Base-by-base conservation (phyloP, 2,329 filamentous ascomycete species). In the Aspergillus aculeatus region DNA sequence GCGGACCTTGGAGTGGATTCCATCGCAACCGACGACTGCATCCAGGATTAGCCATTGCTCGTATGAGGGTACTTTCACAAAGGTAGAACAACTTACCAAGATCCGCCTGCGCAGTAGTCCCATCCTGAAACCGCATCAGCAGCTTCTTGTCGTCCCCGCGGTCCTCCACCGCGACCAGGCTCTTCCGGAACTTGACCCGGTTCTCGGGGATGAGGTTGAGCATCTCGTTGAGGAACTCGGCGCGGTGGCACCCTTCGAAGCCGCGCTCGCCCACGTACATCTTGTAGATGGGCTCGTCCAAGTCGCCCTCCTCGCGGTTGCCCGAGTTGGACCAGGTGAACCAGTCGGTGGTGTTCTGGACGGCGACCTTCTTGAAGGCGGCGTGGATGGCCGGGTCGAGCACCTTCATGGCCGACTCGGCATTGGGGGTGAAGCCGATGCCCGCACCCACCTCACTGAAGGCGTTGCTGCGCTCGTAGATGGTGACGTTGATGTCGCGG, bases 11-110 rank as follows among this genome's bases (percentile, higher is more conserved):
- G 83, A 85, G 67, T 84, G 84, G 66, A 89, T 86, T 0, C 87
- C 87, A 71, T 89, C 87, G 67, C 84, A 87, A 3, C 84, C 86
- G 56, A 89, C 56, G 12, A 58, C 58, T 59, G 16, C 29, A 59
- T n/a, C 41, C 16, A 64, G 12, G 5, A 35, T 35, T 35, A 35
- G 32, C 32, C 11, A 16, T 35, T 16, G 12, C 11, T 23, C 3
- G 4, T 23, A 1, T 4, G 23, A 3, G 3, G 23, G 23, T 3
- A 23, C 3, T 23, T 3, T 1, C 3, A 23, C 1, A 3, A 23
- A 4, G 3, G 23, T 23, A 23, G 23, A 23, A 23, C 3, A 23
- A 23, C 32, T 35, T 4, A 35, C 32, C 32, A 16, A 35, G 32
- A 31, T 60, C 24, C 2, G 53, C 38, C 9, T 35, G 16, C 5